These are phyloP conservation scores for Gardenia jasminoides DNA, from an alignment of 257 asterid genomes.

Conservation along the genomic window DNA sequence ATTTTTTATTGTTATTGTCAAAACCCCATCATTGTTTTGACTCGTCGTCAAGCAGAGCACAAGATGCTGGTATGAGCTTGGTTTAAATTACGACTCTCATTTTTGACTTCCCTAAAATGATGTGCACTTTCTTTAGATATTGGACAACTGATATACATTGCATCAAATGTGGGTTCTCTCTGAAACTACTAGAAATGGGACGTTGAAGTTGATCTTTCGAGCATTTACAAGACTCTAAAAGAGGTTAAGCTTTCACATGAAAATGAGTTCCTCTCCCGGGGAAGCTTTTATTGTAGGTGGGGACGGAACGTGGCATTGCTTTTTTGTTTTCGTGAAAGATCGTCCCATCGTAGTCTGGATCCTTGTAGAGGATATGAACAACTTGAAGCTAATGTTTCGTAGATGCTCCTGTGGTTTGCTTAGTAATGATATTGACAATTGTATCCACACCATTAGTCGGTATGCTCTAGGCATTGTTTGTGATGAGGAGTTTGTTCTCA, in stretches of 20 bases:
- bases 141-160: not conserved
- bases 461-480: too few species aligned
- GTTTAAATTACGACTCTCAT: not conserved
- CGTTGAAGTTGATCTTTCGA: not conserved
- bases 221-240: not conserved
- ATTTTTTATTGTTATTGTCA: not conserved
- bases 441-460: too few species aligned
- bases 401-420: too few species aligned
- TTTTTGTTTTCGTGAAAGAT: not conserved
- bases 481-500: too few species aligned
- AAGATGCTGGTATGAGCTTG: not conserved
- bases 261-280: not conserved
- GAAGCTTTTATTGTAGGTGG: not conserved
- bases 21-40: too few species aligned
- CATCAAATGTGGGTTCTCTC: not conserved
- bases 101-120: not conserved
- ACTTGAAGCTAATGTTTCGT: too few species aligned
- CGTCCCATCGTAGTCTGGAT: too few species aligned
- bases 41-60: not conserved
- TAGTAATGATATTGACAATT: too few species aligned
- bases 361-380: too few species aligned
- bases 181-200: not conserved
- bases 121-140: not conserved
- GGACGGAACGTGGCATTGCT: not conserved
- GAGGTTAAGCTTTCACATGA: not conserved